A percentile compares a stretch with the other conserved stretches of the same genome.
phyloP scores from a whole-genome alignment of 1,284 basidiomycete species.

The Naganishia cerealis region DNA sequence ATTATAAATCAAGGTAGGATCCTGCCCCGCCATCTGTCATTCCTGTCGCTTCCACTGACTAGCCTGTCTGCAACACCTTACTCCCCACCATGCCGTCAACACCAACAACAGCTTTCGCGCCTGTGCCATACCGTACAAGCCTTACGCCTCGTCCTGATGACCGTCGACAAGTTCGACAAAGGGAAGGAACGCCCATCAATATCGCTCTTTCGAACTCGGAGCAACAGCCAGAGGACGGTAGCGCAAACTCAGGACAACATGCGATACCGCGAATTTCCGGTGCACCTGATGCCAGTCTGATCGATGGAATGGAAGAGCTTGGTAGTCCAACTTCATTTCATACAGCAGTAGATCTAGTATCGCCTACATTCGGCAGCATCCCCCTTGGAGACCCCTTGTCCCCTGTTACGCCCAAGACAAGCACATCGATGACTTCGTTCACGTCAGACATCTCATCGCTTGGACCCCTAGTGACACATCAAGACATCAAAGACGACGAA shows the following conservation, averaged over 20 bases:
- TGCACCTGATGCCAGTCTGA: not conserved
- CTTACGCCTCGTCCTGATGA: constrained; percentile 1
- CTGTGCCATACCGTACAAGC: not conserved
- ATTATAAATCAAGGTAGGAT: not conserved
- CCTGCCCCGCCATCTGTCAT: not conserved
- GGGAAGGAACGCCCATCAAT: not conserved
- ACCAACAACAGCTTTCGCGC: not conserved
- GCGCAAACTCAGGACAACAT: not conserved
- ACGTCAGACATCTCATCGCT: constrained; percentile 14
- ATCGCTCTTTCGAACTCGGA: not conserved
- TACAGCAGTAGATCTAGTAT: constrained; percentile 1
- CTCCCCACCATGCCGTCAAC: not conserved
- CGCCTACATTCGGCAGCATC: not conserved
- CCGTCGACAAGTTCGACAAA: not conserved
- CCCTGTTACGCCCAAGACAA: constrained; percentile 13
- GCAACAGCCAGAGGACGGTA: not conserved
- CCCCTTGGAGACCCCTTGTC: not conserved
- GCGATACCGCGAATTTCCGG: not conserved
- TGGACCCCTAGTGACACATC: constrained; percentile 13
- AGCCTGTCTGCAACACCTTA: not conserved
- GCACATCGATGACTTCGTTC: constrained; percentile 16
- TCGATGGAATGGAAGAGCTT: not conserved
- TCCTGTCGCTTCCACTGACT: not conserved
- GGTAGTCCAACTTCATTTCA: constrained; percentile 16
- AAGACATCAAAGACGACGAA: constrained; percentile 15